Evolutionary conservation across 441 rosid genomes (phyloP).

Genomic region (Erodium chrysanthum): DNA sequence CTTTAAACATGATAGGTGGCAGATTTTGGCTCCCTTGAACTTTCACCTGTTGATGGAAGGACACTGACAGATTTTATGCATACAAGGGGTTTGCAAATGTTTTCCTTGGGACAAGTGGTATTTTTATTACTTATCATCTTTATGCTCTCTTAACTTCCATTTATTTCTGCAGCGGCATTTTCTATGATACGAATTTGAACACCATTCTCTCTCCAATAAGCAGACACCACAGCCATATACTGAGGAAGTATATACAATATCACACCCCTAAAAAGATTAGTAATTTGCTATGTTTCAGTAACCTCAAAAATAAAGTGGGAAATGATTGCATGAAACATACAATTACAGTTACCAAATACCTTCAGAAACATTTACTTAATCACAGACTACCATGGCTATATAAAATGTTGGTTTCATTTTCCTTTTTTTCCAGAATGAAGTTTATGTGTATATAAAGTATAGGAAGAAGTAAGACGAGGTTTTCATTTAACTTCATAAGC

Average conservation of each 20-base stretch:
- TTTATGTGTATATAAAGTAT: neutral
- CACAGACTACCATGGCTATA: neutral
- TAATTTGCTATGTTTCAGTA: neutral
- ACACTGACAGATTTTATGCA: constrained; percentile 83
- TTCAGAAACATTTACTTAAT: neutral
- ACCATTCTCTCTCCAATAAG: neutral
- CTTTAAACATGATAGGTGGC: constrained; percentile 44
- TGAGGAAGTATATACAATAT: neutral
- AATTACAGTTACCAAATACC: neutral
- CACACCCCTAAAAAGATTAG: neutral
- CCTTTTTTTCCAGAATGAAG: neutral
- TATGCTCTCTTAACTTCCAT: neutral
- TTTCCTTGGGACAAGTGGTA: constrained; percentile 70
- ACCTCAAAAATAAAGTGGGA: neutral
- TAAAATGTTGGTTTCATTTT: neutral
- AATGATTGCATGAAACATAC: neutral
- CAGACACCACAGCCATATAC: neutral
- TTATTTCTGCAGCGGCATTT: neutral
- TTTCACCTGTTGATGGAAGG: constrained; percentile 78
- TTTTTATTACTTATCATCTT: constrained; percentile 15
- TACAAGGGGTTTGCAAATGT: constrained; percentile 72
- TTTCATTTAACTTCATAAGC: neutral
- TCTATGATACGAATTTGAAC: neutral
- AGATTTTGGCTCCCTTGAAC: constrained; percentile 82
- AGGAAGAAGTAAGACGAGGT: neutral